phyloP scores from a whole-genome alignment of 805 yeast species.

The Ogataea polymorpha region DNA sequence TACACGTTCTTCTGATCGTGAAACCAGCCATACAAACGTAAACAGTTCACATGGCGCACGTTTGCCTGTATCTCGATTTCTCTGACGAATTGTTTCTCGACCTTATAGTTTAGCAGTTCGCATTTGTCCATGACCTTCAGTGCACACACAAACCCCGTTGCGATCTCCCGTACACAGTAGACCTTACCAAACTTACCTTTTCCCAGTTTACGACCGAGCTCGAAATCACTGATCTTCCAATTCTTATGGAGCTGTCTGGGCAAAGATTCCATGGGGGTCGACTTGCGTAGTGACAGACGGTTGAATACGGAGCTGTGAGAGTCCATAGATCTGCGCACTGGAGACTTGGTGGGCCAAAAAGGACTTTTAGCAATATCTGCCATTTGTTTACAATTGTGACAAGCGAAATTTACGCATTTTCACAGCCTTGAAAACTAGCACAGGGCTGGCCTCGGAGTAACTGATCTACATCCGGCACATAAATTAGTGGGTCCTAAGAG shows the following conservation, averaged over 20 bases:
- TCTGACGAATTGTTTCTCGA: conserved; percentile 81
- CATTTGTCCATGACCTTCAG: conserved; percentile 85
- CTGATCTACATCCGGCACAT: neutral
- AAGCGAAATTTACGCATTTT: neutral
- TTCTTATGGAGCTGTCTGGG: conserved; percentile 12
- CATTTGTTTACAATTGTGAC: conserved; percentile 7
- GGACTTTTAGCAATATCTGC: conserved; percentile 6
- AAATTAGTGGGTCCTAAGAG: no score
- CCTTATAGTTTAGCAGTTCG: conserved; percentile 70
- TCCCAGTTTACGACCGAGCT: conserved; percentile 82
- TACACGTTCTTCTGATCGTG: conserved; percentile 79
- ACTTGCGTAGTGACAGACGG: conserved; percentile 20
- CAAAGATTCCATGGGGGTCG: conserved; percentile 14
- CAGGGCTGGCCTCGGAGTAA: neutral
- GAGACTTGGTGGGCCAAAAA: conserved; percentile 4
- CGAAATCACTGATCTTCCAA: conserved; percentile 56
- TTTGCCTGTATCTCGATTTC: conserved; percentile 89
- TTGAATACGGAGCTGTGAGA: conserved; percentile 18
- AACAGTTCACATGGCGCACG: conserved; percentile 72
- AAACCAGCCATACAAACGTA: conserved; percentile 83
- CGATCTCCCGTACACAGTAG: conserved; percentile 77
- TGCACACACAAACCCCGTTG: conserved; percentile 80
- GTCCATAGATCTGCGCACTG: conserved; percentile 2
- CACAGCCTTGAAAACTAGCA: conserved; percentile 2
- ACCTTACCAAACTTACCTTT: conserved; percentile 94